Evolutionary conservation across 805 yeast genomes (phyloP).

Genomic region (Zygoascus tannicola): DNA sequence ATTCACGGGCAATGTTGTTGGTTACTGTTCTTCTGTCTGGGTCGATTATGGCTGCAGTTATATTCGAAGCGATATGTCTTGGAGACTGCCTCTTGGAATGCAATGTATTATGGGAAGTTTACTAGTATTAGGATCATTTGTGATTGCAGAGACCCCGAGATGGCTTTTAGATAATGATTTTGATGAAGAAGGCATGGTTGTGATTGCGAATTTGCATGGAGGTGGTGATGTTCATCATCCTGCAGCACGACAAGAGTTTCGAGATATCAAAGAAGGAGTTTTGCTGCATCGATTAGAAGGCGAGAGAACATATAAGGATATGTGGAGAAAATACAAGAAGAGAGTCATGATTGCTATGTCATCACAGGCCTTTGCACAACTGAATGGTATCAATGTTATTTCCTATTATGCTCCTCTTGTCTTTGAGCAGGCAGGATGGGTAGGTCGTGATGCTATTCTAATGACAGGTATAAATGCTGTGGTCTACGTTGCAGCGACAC

Average conservation of each 20-base stretch:
- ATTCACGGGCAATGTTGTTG: constrained; percentile 77
- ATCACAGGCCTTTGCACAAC: constrained; percentile 85
- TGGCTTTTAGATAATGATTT: constrained; percentile 77
- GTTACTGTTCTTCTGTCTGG: constrained; percentile 81
- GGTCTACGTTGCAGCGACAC: constrained; percentile 53
- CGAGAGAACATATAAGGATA: constrained; percentile 60
- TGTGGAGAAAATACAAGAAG: constrained; percentile 66
- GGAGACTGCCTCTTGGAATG: constrained; percentile 72
- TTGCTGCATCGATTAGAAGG: constrained; percentile 73
- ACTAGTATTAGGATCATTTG: constrained; percentile 61
- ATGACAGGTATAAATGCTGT: constrained; percentile 79
- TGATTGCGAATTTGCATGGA: constrained; percentile 73
- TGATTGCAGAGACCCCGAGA: constrained; percentile 81
- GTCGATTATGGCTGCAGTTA: constrained; percentile 69
- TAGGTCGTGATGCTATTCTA: constrained; percentile 74
- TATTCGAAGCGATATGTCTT: constrained; percentile 49
- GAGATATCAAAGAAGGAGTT: constrained; percentile 74
- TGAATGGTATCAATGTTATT: constrained; percentile 88
- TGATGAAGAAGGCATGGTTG: constrained; percentile 75
- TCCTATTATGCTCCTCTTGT: constrained; percentile 91
- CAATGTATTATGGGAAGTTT: constrained; percentile 68
- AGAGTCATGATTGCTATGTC: constrained; percentile 82
- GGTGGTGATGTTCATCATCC: constrained; percentile 67
- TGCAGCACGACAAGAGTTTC: constrained; percentile 61
- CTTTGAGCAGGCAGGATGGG: constrained; percentile 93